Evolutionary conservation across 2,329 filamentous ascomycete species (phyloP).

Genomic region (Aspergillus bombycis): DNA sequence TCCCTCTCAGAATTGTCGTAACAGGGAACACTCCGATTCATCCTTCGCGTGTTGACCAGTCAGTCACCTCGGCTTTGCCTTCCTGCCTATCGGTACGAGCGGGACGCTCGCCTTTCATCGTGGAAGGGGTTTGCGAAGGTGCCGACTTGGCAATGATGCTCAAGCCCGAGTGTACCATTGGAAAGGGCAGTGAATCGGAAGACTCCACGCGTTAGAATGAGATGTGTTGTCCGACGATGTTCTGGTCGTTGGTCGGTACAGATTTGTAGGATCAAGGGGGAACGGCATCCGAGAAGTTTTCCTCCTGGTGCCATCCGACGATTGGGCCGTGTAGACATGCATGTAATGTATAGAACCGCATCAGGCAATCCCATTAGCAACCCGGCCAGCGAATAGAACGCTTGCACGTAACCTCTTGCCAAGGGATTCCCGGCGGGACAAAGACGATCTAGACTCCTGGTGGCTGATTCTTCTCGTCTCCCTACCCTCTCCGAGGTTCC

Average conservation of each 20-base stretch:
- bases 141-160: background rate
- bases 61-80: background rate
- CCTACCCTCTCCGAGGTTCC: no score
- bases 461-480: background rate
- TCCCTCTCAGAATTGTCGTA: background rate
- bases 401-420: background rate
- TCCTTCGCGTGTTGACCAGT: background rate
- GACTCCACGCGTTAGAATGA: background rate
- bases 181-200: background rate
- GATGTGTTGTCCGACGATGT: background rate
- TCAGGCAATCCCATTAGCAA: background rate
- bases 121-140: background rate
- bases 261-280: background rate
- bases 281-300: background rate
- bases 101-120: background rate
- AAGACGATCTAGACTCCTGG: background rate
- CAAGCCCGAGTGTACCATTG: background rate
- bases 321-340: constrained; percentile 1
- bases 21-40: background rate
- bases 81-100: background rate
- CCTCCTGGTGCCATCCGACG: background rate
- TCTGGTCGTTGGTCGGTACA: background rate
- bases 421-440: background rate
- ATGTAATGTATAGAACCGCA: constrained; percentile 2
- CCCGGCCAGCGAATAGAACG: background rate